Conservation (phyloP, 768 basidiomycete genomes). For the Astraeus odoratus region DNA sequence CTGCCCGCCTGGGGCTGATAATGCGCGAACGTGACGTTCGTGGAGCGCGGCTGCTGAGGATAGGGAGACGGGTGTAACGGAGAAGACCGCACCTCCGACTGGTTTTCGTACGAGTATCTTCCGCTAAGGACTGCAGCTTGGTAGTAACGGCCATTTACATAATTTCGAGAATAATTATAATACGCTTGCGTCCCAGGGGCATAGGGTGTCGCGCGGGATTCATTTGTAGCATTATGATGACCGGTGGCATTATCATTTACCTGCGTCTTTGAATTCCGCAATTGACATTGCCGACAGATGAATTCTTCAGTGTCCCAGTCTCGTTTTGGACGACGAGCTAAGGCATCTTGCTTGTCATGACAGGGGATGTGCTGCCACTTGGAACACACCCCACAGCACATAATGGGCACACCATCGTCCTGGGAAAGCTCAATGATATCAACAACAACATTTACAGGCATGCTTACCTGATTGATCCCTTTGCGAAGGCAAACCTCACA, state of each 20-base stretch:
- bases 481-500: constrained; percentile 78
- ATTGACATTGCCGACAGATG: constrained; percentile 54
- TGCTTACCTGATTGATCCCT: constrained; percentile 66
- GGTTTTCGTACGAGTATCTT: constrained; percentile 20
- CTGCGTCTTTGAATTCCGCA: constrained; percentile 7
- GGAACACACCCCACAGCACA: constrained; percentile 75
- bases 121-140: constrained; percentile 9
- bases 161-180: constrained; percentile 15
- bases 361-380: constrained; percentile 90
- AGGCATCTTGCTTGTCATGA: constrained; percentile 65
- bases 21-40: constrained; percentile 30
- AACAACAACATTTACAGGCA: background rate
- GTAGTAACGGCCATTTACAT: constrained; percentile 12
- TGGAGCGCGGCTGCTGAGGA: constrained; percentile 14
- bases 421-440: constrained; percentile 23
- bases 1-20: constrained; percentile 33
- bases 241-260: constrained; percentile 5
- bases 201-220: constrained; percentile 6
- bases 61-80: constrained; percentile 14
- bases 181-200: constrained; percentile 8
- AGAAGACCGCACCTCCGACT: constrained; percentile 12
- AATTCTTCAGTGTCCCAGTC: constrained; percentile 89
- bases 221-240: constrained; percentile 5
- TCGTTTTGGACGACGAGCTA: constrained; percentile 56
- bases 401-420: constrained; percentile 76